Conservation (phyloP, 164 flowering plant species). For the Aristolochia fimbriata region DNA sequence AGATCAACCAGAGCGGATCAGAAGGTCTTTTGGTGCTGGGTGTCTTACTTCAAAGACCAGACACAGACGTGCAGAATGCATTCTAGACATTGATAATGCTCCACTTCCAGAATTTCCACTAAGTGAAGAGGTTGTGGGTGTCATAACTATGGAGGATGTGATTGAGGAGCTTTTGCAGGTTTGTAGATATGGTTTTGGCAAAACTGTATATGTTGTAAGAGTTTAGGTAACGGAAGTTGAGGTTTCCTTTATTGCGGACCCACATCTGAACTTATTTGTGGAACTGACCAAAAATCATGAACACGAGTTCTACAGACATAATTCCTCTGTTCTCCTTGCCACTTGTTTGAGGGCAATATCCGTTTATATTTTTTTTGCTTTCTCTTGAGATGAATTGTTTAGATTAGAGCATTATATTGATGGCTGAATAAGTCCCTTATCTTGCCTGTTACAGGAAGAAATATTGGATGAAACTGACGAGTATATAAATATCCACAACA, state of each 20-base stretch:
- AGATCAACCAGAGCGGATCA: slow-evolving; percentile 29
- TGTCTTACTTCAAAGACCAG: slow-evolving; percentile 54
- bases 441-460: slow-evolving; percentile 63
- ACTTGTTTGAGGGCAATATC: too few relatives aligned
- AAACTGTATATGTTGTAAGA: too few relatives aligned
- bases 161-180: slow-evolving; percentile 99
- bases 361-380: too few relatives aligned
- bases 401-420: neutral
- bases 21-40: slow-evolving; percentile 20
- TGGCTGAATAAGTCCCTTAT: neutral
- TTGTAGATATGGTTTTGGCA: neutral
- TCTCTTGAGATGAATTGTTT: too few relatives aligned
- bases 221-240: too few relatives aligned
- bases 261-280: too few relatives aligned
- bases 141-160: slow-evolving; percentile 95
- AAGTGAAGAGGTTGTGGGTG: slow-evolving; percentile 75
- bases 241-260: too few relatives aligned
- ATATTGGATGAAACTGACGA: slow-evolving; percentile 94
- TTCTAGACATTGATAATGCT: slow-evolving; percentile 60
- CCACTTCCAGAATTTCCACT: slow-evolving; percentile 62
- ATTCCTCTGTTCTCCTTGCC: too few relatives aligned
- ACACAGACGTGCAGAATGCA: slow-evolving; percentile 75
- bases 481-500: slow-evolving; percentile 83
- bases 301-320: too few relatives aligned
- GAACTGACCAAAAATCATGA: too few relatives aligned